Percentiles rank a stretch among this genome's conserved stretches.
These are phyloP conservation scores for Triticum dicoccoides DNA, from an alignment of 176 grass and related monocot genomes.

Conservation along the genomic window DNA sequence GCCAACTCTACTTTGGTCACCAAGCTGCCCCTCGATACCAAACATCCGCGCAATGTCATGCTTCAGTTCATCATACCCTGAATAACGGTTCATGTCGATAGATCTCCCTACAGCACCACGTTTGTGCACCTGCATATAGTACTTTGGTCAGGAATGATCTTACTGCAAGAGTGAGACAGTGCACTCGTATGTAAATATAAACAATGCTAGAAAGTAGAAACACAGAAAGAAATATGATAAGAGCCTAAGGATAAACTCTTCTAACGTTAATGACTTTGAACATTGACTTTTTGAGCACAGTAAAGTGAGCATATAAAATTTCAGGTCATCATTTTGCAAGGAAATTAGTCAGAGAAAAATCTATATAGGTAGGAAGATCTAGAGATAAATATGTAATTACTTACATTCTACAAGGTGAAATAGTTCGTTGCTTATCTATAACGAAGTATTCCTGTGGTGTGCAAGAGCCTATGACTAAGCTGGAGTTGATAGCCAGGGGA, in stretches of 20 bases:
- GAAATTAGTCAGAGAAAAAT: neutral
- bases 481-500: neutral
- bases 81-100: constrained; percentile 72
- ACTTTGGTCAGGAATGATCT: constrained; percentile 5
- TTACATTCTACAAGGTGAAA: constrained; percentile 15
- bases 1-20: constrained; percentile 70
- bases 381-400: neutral
- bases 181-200: neutral
- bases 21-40: constrained; percentile 75
- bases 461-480: neutral
- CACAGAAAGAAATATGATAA: constrained; percentile 5
- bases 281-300: neutral
- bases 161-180: neutral
- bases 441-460: neutral
- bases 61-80: constrained; percentile 69
- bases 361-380: neutral
- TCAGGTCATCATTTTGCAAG: constrained; percentile 7
- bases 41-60: constrained; percentile 71
- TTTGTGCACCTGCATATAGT: constrained; percentile 64
- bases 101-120: constrained; percentile 81
- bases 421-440: neutral
- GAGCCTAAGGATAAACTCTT: neutral
- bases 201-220: neutral
- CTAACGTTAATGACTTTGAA: neutral
- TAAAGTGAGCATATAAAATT: neutral